Conservation (phyloP, 2,329 filamentous ascomycete genomes). For the Xylariaceae sp. region DNA sequence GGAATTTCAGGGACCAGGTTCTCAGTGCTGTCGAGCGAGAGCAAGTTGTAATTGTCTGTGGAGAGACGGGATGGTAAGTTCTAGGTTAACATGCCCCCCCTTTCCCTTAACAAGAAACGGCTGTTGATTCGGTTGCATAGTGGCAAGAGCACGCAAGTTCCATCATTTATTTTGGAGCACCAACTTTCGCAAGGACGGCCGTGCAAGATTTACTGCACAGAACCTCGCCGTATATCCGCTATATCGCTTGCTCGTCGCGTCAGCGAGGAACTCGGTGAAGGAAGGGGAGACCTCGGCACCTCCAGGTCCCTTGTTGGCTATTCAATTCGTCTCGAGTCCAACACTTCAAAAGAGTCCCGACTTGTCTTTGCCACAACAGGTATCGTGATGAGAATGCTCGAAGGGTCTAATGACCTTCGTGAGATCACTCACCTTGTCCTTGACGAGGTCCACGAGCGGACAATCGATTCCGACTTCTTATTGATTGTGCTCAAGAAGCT, state of each 20-base stretch:
- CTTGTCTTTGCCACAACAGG: constrained; percentile 88
- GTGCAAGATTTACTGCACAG: constrained; percentile 94
- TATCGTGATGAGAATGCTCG: constrained; percentile 98
- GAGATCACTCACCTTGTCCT: constrained; percentile 93
- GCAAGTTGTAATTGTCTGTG: constrained; percentile 90
- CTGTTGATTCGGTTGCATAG: constrained; percentile 40
- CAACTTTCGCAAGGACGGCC: constrained; percentile 77
- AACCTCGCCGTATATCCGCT: constrained; percentile 92
- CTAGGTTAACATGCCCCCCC: not conserved
- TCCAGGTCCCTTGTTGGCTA: constrained; percentile 86
- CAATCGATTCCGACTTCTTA: constrained; percentile 95
- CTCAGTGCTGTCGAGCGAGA: constrained; percentile 75
- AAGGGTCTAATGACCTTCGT: constrained; percentile 80
- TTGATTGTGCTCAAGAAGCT: constrained; percentile 89
- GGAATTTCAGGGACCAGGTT: constrained; percentile 78
- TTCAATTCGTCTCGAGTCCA: constrained; percentile 90
- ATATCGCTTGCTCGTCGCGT: constrained; percentile 92
- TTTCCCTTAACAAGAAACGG: too few relatives aligned
- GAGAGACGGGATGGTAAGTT: constrained; percentile 83
- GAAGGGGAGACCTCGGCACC: constrained; percentile 79
- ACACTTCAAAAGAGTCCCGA: constrained; percentile 77
- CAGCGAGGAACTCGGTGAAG: constrained; percentile 91
- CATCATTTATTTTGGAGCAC: constrained; percentile 88
- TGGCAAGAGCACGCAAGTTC: constrained; percentile 97
- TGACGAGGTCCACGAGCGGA: constrained; percentile 96